phyloP scores from a whole-genome alignment of 1,139 yeast genomes.

The Geotrichum siamense region DNA sequence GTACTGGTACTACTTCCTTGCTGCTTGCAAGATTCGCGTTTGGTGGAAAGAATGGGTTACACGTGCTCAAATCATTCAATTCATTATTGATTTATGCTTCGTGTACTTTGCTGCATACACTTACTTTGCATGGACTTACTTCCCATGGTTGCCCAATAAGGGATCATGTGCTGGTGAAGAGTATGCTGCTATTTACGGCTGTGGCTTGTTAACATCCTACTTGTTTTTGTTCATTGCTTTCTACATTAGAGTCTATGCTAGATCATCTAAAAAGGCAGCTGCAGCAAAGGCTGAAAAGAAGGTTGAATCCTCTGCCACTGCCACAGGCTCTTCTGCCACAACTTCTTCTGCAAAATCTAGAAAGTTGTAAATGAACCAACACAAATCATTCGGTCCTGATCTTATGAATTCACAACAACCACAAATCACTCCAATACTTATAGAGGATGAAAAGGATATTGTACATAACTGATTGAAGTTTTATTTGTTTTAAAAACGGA shows the following conservation, averaged over 20 bases:
- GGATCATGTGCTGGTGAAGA: conserved; percentile 92
- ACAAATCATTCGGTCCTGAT: too few relatives aligned
- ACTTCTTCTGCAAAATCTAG: conserved; percentile 19
- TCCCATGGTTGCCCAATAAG: conserved; percentile 59
- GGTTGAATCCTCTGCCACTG: conserved; percentile 20
- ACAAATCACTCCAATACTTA: too few relatives aligned
- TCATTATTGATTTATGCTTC: conserved; percentile 78
- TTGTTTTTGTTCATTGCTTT: conserved; percentile 86
- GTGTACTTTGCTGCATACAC: conserved; percentile 87
- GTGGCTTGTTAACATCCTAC: conserved; percentile 81
- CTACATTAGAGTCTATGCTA: conserved; percentile 79
- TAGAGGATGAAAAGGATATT: too few relatives aligned
- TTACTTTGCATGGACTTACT: conserved; percentile 37
- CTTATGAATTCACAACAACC: too few relatives aligned
- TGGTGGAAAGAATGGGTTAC: conserved; percentile 99
- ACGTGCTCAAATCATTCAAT: conserved; percentile 90
- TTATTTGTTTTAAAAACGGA: too few relatives aligned
- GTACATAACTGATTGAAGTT: too few relatives aligned
- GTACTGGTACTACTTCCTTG: conserved; percentile 96
- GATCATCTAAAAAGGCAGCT: conserved; percentile 20
- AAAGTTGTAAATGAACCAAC: conserved; percentile 11
- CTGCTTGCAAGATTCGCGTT: conserved; percentile 89
- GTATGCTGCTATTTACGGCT: conserved; percentile 87
- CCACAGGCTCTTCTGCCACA: conserved; percentile 18
- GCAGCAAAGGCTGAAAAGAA: conserved; percentile 25